phyloP scores from a whole-genome alignment of 345 rosid genomes.

The Durio zibethinus region DNA sequence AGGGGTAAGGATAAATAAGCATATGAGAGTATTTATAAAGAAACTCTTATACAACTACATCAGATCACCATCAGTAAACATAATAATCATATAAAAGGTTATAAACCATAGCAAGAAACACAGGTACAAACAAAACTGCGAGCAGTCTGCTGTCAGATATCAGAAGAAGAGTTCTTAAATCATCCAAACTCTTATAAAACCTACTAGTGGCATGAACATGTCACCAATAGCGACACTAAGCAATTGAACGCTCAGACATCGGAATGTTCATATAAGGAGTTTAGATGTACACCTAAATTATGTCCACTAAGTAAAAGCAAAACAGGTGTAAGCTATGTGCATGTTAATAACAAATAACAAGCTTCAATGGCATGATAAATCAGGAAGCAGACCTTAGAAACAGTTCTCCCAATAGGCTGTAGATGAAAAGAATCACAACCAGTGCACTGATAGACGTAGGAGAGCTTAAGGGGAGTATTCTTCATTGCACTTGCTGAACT shows the following conservation, averaged over 20 bases:
- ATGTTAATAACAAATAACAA: background rate
- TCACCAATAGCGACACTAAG: background rate
- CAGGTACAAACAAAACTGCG: background rate
- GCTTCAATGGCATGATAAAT: constrained; percentile 6
- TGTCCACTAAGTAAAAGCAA: background rate
- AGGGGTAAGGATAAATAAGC: background rate
- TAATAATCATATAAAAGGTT: background rate
- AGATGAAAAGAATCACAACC: constrained; percentile 99
- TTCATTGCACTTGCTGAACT: constrained; percentile 98
- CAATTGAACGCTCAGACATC: background rate
- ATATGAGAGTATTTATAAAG: background rate
- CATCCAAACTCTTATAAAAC: background rate
- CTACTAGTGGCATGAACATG: background rate
- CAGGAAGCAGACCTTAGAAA: constrained; percentile 62
- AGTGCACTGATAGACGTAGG: constrained; percentile 91
- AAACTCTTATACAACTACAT: background rate
- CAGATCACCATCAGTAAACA: background rate
- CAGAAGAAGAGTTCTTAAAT: background rate
- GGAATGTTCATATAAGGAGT: background rate
- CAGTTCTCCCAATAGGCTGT: constrained; percentile 82
- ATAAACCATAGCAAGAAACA: background rate
- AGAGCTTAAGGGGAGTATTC: constrained; percentile 97
- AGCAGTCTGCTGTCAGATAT: background rate
- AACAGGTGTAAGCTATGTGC: background rate
- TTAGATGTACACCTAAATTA: background rate